Base-by-base conservation (phyloP, 805 yeast genomes). In the Torulaspora quercuum region DNA sequence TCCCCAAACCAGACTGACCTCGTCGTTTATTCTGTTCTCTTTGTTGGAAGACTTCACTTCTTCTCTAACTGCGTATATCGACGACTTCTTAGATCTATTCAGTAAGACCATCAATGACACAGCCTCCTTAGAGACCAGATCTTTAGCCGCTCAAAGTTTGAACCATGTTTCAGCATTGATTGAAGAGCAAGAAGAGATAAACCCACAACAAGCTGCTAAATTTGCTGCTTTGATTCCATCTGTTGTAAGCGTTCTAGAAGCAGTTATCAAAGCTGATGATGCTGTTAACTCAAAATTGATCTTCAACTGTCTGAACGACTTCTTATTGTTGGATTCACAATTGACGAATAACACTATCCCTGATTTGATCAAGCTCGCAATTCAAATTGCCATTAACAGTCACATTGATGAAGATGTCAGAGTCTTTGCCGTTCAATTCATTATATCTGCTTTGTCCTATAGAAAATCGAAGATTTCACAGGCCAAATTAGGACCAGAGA, bases 251-350 rank as follows among this genome's bases (percentile, higher is more conserved):
- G 94, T 88, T 21, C 72, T 92, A 59, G 80, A 79, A 59, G 82
- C 78, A 54, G 81, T 82, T 25, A 75, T 90, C 36, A 66, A 71
- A 35, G 72, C 75, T 22, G 82, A 76, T 50, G 97, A 92, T 56
- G 65, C 77, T 21, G 87, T 77, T 45, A 70, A 75, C 45, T 82
- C 89, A 34, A 78, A 74, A 62, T 75, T 76, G 48, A 74, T 89
- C 25, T 92, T 89, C 69, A 87, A 82, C 59, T 82, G 86, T 32
- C 80, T 92, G 68, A 86, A 82, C 66, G 82, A 82, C 47, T 72
- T 92, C 55, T 68, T 87, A 35, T 69, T 81, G 55, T 68, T 83
- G 46, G 96, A 89, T 56, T 71, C 83, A 53, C 79, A 80, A 53
- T 70, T 90, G 45, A 71, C 88, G 20, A 94, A 95, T 52, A 80